Evolutionary conservation across 257 asterid species (phyloP), one percentile per base, ranked within the genome.

Genomic region (Euphrasia confusa): DNA sequence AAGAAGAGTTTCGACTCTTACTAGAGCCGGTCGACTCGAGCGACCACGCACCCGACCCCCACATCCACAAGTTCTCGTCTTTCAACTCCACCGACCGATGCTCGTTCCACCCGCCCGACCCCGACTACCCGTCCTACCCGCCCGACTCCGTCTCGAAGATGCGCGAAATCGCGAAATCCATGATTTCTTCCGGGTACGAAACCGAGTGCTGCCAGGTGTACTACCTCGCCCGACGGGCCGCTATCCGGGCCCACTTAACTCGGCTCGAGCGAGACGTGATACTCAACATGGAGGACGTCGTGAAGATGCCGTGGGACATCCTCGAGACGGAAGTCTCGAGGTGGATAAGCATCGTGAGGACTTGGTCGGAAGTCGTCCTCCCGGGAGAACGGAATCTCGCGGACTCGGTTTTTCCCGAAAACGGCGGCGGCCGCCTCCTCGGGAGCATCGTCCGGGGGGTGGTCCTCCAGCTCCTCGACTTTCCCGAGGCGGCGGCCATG

Each of bases 171-270:
- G 89, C 77, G 3, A 64, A 73, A 0, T 60, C 89, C 52, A 88
- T 90, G 96, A 81, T 88, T n/a, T 58, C 78, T 0, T 76, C 81
- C 0, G 98, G 98, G 0, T 88, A 88, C 71, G 94, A 90, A 26
- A 75, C 78, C 3, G 91, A 83, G 65, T 85, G 94, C 54, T 79
- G 81, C 64, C 88, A 88, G 71, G 88, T 80, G 53, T 90, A 83
- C 57, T 72, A 85, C 4, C 65, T 83, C 18, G 73, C 83, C n/a
- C 78, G 96, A n/a, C 74, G 84, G 61, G 76, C 59, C 5, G 80
- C 87, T 0, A 80, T 90, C 40, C 59, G 75, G 30, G 78, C 74
- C 13, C 83, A 78, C 28, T 50, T 85, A 75, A 77, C 68, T 26
- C 84, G 62, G 63, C 68, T 87, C 17, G 96, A 90, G 37, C 70